These are phyloP conservation scores for Trichoderma brevicompactum DNA, from an alignment of 2,329 filamentous ascomycete genomes.

Conservation along the genomic window DNA sequence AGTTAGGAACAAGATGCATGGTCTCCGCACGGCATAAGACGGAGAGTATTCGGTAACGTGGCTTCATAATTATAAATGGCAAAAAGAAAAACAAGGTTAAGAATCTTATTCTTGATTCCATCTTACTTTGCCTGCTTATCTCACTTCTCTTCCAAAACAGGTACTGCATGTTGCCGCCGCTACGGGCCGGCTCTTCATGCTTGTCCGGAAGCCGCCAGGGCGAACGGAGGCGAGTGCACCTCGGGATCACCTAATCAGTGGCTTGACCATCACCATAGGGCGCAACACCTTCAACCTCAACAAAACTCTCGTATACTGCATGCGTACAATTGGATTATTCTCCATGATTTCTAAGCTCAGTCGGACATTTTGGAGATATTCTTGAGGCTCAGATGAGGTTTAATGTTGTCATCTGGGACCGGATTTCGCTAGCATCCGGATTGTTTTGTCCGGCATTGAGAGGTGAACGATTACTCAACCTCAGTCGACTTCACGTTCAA, in stretches of 20 bases:
- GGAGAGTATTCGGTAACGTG: too few relatives aligned
- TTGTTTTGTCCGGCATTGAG: background rate
- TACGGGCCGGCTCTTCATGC: conserved; percentile 13
- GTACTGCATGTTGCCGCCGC: background rate
- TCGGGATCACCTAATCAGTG: conserved; percentile 16
- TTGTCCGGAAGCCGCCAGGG: background rate
- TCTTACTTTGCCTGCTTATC: background rate
- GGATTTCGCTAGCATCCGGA: background rate
- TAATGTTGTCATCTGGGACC: background rate
- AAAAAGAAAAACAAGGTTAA: background rate
- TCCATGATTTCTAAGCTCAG: background rate
- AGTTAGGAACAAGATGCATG: too few relatives aligned
- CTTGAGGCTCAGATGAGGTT: background rate
- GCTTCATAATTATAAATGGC: too few relatives aligned
- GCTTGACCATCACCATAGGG: background rate
- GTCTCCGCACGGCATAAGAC: too few relatives aligned
- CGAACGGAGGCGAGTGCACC: background rate
- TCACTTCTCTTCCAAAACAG: background rate
- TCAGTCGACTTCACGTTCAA: background rate
- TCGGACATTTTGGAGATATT: background rate
- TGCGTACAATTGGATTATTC: background rate
- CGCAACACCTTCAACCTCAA: background rate
- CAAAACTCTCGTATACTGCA: background rate
- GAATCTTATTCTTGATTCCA: background rate
- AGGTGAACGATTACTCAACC: conserved; percentile 5